These are phyloP conservation scores for Lachnellula arida DNA, from an alignment of 2,329 filamentous ascomycete genomes.

Conservation along the genomic window DNA sequence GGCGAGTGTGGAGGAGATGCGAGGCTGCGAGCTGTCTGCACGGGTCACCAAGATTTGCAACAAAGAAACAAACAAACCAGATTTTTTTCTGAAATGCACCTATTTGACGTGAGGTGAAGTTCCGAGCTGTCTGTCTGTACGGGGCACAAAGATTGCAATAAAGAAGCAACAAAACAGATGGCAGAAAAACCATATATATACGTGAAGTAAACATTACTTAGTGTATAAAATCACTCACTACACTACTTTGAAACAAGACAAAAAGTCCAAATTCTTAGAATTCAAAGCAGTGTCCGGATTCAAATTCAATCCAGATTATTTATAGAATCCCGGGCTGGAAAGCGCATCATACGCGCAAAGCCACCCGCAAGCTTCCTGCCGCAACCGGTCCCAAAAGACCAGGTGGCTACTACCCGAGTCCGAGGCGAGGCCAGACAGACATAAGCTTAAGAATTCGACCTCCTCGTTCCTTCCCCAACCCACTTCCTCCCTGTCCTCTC, in stretches of 20 bases:
- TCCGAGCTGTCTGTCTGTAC: too few species aligned
- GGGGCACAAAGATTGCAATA: too few species aligned
- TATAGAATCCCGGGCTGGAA: too few species aligned
- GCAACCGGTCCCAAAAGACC: neutral
- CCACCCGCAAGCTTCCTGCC: neutral
- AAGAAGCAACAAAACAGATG: too few species aligned
- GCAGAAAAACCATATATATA: too few species aligned
- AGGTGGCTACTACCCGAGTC: neutral
- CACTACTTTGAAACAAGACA: too few species aligned
- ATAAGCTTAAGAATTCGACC: constrained; percentile 4
- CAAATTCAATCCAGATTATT: too few species aligned
- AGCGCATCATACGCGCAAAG: neutral
- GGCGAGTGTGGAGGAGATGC: neutral
- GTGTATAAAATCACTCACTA: too few species aligned
- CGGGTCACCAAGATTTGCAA: neutral
- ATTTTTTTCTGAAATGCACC: neutral
- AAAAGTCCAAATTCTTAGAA: neutral
- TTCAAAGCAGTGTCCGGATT: neutral
- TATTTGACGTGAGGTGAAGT: too few species aligned
- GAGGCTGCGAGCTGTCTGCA: neutral
- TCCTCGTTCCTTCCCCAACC: neutral
- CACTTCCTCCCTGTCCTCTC: neutral
- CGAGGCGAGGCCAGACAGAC: neutral
- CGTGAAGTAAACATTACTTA: too few species aligned
- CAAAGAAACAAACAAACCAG: neutral